Base-by-base conservation (phyloP, 805 yeast species). In the Yarrowia alimentaria region DNA sequence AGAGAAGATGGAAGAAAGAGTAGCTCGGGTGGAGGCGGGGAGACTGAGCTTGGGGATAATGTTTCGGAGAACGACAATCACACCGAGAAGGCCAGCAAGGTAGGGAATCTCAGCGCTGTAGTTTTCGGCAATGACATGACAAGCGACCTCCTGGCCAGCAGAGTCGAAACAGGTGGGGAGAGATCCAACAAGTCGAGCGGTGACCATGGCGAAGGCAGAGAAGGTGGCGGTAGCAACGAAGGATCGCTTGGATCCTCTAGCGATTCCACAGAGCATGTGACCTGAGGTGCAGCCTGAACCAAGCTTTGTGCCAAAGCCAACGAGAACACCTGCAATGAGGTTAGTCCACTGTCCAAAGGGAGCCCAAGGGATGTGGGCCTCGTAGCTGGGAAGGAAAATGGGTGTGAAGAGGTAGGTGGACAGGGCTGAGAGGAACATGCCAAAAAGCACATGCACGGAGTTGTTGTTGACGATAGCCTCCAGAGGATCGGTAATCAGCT, bases 281-380 rank as follows among this genome's bases (percentile, higher is more conserved):
- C 81, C 81, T 0, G 79, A 75, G 1, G 80, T 77, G 52, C 81
- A 77, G 2, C 80, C 81, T 22, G 68, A 62, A 0, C 77, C 80
- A 24, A 65, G 58, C 25, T 67, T 67, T 0, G 80, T 71, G 1
- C 81, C 81, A 2, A 71, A 16, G 0, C 81, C 81, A 2, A 70
- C 75, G 1, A 75, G 56, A 0, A 68, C 51, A 0, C 80, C 80
- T 1, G 76, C 68, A 8, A 57, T 31, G 6, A 55, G 32, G 12
- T 53, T 25, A 2, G 59, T 57, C 51, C 48, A 50, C 20, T 19
- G 6, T 10, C 56, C 55, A 30, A 45, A 43, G 1, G 55, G 52
- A 8, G 54, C 51, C 20, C 38, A 32, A 1, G 48, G 37, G 3
- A 38, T 17, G 1, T 52, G 48, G 21, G 38, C 43, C 21, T 34